Evolutionary conservation across 805 yeast genomes (phyloP).

Genomic region (Lachancea kluyveri): DNA sequence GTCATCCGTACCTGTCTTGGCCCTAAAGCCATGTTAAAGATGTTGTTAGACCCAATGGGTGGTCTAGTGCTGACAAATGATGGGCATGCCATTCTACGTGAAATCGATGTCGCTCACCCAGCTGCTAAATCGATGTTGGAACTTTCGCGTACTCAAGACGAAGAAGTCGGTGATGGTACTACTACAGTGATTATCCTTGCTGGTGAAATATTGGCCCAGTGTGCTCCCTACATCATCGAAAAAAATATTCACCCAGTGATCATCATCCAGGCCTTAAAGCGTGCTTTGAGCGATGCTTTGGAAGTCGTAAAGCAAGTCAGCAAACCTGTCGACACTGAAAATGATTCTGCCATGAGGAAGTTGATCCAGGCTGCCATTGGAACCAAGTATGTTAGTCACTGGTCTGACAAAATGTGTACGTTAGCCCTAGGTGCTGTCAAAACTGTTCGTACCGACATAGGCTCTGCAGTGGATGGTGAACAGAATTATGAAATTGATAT

Average conservation of each 20-base stretch:
- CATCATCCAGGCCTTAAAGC: conserved; percentile 88
- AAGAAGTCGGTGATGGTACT: conserved; percentile 98
- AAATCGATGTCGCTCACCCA: conserved; percentile 96
- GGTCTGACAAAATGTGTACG: conserved; percentile 89
- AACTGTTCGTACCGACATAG: conserved; percentile 60
- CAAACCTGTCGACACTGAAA: conserved; percentile 71
- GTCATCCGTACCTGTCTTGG: conserved; percentile 97
- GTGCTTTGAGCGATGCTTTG: conserved; percentile 85
- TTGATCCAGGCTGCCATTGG: conserved; percentile 90
- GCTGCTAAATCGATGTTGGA: conserved; percentile 99
- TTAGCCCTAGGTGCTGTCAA: conserved; percentile 84
- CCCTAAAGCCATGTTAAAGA: conserved; percentile 97
- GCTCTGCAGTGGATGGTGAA: conserved; percentile 38
- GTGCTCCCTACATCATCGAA: conserved; percentile 84
- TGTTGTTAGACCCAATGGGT: conserved; percentile 91
- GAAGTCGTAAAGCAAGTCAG: conserved; percentile 81
- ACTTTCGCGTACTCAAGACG: conserved; percentile 93
- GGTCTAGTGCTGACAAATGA: conserved; percentile 96
- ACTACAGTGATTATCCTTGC: conserved; percentile 95
- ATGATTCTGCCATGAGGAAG: conserved; percentile 82
- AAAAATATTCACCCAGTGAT: conserved; percentile 96
- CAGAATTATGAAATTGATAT: conserved; percentile 77
- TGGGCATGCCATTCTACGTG: conserved; percentile 97
- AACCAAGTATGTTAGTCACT: conserved; percentile 85
- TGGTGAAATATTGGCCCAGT: conserved; percentile 93